Conservation (phyloP, 768 basidiomycete species). For the Suillus discolor region DNA sequence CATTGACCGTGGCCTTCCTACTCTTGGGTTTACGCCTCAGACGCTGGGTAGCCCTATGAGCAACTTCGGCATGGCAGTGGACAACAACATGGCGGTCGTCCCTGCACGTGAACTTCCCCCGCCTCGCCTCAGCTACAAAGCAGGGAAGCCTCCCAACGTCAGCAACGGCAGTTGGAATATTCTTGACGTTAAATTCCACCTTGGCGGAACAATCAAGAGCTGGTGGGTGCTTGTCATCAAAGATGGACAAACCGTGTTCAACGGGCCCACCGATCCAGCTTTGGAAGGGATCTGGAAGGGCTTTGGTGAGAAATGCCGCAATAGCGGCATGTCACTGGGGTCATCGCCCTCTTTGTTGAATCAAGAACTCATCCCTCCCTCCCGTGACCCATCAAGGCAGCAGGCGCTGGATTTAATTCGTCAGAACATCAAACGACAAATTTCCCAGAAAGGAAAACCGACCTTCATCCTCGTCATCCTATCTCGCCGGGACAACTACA, state of each 20-base stretch:
- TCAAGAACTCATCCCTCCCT: slow-evolving; percentile 21
- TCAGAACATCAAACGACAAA: slow-evolving; percentile 35
- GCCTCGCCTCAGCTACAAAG: slow-evolving; percentile 58
- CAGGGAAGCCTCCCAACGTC: slow-evolving; percentile 43
- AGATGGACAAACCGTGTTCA: slow-evolving; percentile 45
- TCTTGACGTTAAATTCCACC: slow-evolving; percentile 67
- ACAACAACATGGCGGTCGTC: slow-evolving; percentile 58
- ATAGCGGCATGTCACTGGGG: slow-evolving; percentile 48
- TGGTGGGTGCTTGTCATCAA: slow-evolving; percentile 73
- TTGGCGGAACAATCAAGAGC: slow-evolving; percentile 47
- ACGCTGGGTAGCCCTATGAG: slow-evolving; percentile 38
- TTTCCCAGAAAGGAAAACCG: slow-evolving; percentile 42
- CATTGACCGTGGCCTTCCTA: slow-evolving; percentile 55
- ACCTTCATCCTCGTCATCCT: slow-evolving; percentile 73
- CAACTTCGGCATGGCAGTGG: slow-evolving; percentile 64
- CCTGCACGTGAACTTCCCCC: slow-evolving; percentile 66
- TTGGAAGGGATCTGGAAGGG: slow-evolving; percentile 48
- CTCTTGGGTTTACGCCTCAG: slow-evolving; percentile 51
- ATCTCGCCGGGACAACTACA: slow-evolving; percentile 66
- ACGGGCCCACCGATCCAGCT: slow-evolving; percentile 40
- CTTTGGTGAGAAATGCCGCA: slow-evolving; percentile 56
- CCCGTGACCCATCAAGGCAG: slow-evolving; percentile 38
- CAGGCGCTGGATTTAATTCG: slow-evolving; percentile 44
- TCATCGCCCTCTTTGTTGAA: slow-evolving; percentile 39
- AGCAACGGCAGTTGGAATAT: slow-evolving; percentile 79